Conservation (phyloP, 768 basidiomycete species). For the Russula dissimulans region DNA sequence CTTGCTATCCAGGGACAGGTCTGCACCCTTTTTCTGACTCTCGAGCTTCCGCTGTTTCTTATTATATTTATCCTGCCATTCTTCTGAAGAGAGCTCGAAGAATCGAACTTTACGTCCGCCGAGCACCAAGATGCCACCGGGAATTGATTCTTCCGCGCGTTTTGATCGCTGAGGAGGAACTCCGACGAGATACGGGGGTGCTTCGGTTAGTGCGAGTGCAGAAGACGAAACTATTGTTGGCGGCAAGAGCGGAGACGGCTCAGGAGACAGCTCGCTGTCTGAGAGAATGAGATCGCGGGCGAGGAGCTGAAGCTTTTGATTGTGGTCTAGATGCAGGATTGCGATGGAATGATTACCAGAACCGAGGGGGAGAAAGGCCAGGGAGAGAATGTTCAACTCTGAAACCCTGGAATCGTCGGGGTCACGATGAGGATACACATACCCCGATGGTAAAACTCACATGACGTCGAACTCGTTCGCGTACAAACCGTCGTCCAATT, state of each 20-base stretch:
- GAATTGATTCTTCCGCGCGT: conserved; percentile 27
- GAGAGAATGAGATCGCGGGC: conserved; percentile 45
- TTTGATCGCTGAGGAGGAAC: conserved; percentile 30
- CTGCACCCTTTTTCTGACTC: conserved; percentile 39
- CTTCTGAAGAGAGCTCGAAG: conserved; percentile 44
- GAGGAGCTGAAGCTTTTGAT: conserved; percentile 51
- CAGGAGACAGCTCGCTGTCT: conserved; percentile 42
- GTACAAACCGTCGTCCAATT: conserved; percentile 45
- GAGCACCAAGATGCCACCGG: conserved; percentile 64
- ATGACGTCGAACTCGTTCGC: conserved; percentile 52
- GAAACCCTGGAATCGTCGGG: conserved; percentile 37
- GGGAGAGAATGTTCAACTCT: conserved; percentile 58
- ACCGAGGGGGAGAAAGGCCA: conserved; percentile 48
- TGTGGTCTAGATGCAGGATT: conserved; percentile 59
- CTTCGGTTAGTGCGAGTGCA: conserved; percentile 27
- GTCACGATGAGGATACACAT: neutral
- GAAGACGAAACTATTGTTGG: conserved; percentile 45
- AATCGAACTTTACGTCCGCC: conserved; percentile 59
- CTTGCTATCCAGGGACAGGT: conserved; percentile 33
- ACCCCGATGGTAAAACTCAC: conserved; percentile 31
- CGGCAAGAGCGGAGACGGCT: conserved; percentile 40
- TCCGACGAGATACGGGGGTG: conserved; percentile 22
- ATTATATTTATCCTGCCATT: conserved; percentile 42
- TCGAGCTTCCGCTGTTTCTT: conserved; percentile 48
- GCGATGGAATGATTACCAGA: conserved; percentile 45